Percentiles rank a stretch among this genome's conserved stretches.
These are phyloP conservation scores for Wickerhamiella shivajii DNA, from an alignment of 805 yeast species.

Conservation along the genomic window DNA sequence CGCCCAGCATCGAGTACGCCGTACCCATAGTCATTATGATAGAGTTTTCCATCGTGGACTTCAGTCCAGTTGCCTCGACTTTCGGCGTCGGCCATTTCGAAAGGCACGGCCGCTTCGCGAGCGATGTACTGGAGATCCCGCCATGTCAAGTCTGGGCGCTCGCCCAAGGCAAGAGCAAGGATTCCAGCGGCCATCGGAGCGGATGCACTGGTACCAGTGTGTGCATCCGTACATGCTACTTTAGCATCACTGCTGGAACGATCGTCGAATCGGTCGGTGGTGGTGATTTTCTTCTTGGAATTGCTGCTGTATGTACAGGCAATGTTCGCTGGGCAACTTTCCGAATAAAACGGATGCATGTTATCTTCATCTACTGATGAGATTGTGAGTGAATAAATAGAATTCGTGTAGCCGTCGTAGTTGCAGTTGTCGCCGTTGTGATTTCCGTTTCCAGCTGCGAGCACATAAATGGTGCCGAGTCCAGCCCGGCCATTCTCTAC, in stretches of 20 bases:
- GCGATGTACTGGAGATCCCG: constrained; percentile 83
- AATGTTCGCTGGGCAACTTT: constrained; percentile 87
- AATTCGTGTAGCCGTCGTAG: constrained; percentile 93
- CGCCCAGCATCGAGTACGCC: constrained; percentile 77
- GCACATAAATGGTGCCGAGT: constrained; percentile 81
- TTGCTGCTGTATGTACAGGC: constrained; percentile 91
- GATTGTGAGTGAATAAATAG: constrained; percentile 86
- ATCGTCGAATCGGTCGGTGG: constrained; percentile 33
- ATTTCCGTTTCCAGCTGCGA: constrained; percentile 95
- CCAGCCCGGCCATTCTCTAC: constrained; percentile 64
- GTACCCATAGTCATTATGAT: constrained; percentile 80
- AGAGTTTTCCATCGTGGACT: constrained; percentile 51
- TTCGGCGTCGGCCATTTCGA: constrained; percentile 30
- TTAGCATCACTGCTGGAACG: constrained; percentile 36
- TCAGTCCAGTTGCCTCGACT: constrained; percentile 60
- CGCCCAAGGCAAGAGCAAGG: constrained; percentile 65
- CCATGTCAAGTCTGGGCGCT: constrained; percentile 85
- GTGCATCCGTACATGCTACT: constrained; percentile 51
- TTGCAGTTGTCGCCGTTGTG: constrained; percentile 75
- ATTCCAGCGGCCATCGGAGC: constrained; percentile 98
- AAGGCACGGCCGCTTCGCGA: constrained; percentile 52
- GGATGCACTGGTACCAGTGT: constrained; percentile 98
- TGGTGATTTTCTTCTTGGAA: constrained; percentile 73
- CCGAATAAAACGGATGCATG: constrained; percentile 77
- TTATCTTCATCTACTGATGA: constrained; percentile 87